Percentiles rank a stretch among this genome's conserved stretches.
These are phyloP conservation scores for Phyllosticta citribraziliensis DNA, from an alignment of 2,329 filamentous ascomycete genomes.

Conservation along the genomic window DNA sequence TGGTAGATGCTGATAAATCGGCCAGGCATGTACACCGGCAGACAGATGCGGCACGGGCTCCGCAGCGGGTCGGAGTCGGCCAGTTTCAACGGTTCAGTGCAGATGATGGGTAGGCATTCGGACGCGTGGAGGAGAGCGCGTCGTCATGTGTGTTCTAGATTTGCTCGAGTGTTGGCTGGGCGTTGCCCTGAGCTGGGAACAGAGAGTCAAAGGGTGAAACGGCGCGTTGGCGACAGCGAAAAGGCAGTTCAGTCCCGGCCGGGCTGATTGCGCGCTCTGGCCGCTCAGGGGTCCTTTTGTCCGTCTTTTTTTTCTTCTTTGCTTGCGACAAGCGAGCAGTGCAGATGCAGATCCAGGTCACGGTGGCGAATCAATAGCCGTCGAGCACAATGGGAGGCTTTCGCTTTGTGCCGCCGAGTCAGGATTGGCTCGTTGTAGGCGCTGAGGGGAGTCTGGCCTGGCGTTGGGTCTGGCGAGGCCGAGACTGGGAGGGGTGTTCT, in stretches of 20 bases:
- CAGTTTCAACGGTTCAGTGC: too few relatives aligned
- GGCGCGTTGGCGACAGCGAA: not conserved
- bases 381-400: not conserved
- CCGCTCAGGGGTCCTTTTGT: not conserved
- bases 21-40: too few relatives aligned
- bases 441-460: not conserved
- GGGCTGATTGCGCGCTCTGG: not conserved
- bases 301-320: not conserved
- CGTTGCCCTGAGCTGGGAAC: too few relatives aligned
- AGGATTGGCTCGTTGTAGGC: not conserved
- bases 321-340: too few relatives aligned
- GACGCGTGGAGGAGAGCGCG: not conserved
- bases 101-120: too few relatives aligned
- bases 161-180: not conserved
- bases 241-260: not conserved
- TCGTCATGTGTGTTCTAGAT: too few relatives aligned
- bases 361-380: not conserved
- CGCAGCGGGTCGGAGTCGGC: too few relatives aligned
- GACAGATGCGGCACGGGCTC: not conserved
- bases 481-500: too few relatives aligned
- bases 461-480: too few relatives aligned
- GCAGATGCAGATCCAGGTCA: not conserved
- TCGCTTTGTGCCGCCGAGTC: not conserved
- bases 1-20: not conserved
- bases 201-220: not conserved